Evolutionary conservation across 495 filamentous ascomycete genomes (phyloP), one percentile per base, ranked within the genome.

Genomic region (Echria macrotheca): DNA sequence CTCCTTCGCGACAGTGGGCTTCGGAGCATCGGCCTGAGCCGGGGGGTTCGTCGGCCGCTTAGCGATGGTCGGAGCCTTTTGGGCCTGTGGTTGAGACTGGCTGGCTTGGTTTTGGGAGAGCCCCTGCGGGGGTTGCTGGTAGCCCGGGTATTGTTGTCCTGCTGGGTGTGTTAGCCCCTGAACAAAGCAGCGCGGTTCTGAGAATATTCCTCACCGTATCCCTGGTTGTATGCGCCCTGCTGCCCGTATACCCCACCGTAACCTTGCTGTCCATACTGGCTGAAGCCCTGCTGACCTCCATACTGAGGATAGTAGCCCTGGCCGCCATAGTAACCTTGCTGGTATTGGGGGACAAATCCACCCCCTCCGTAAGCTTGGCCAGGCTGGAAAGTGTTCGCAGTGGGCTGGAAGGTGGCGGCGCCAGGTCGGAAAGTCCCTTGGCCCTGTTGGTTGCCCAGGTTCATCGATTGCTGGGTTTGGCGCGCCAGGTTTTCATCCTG

Each of bases 401-500:
- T 81, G 17, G 91, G 91, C 33, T 82, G 80, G 73, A 98, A 98
- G 17, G 83, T 77, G 51, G 80, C 77, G 14, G 86, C 89, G 29
- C 85, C 88, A 3, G 89, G 85, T 23, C 77, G 76, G 76, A 93
- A 93, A 12, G 68, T 66, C 23, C 55, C 72, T 57, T 57, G 75
- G 72, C 35, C 24, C 18, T 66, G 65, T 58, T 68, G 80, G 52
- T 75, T 69, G 63, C 82, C 81, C 32, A 90, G 64, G 56, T 88
- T 89, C 66, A 87, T 76, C 59, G 87, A 84, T 54, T 83, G 76
- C 67, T 91, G 82, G 7, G 84, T 69, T 68, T 89, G 90, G 64
- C 85, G 78, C 47, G 87, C 81, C 54, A 96, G 81, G 55, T 86
- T 81, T 50, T 93, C 86, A 44, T 95, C 86, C 72, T 95, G 87